Base-by-base conservation (phyloP, 2,329 filamentous ascomycete genomes). In the Microcyclospora tardicrescens region DNA sequence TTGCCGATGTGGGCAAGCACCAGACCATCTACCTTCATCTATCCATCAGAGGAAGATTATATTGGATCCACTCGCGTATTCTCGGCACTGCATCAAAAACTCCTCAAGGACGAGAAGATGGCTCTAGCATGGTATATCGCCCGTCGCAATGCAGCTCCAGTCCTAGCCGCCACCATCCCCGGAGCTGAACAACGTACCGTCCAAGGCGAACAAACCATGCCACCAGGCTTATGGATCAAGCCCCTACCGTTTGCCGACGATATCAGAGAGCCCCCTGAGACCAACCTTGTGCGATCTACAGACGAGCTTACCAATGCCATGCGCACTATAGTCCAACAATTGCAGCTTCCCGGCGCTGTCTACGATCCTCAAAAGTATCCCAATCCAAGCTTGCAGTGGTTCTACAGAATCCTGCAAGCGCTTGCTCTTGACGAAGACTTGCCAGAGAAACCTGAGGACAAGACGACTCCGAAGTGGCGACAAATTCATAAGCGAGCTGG, bases 11-110 rank as follows among this genome's bases (percentile, higher is more conserved):
- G 89, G 86, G 84, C 85, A 1, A 86, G 84, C 28, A 70, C 84
- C 35, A 84, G 83, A 55, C 86, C 87, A 51, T 84, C 87, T 0
- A 84, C 78, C 0, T 98, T 95, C 60, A 84, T 98, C 42, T 96
- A 93, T 54, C 91, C 91, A 0, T 91, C 81, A 13, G 91, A 98
- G 61, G 80, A 86, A 46, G 81, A 84, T 44, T 93, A 79, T 51
- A 73, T 95, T 16, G 91, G 91, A 14, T 96, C 87, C 1, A 93
- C 86, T 0, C 79, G 91, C 6, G 86, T 94, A 2, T 98, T 96
- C 58, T 80, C 87, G 2, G 85, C 91, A 0, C 65, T 98, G 15
- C 86, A 93, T 64, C 80, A 86, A 52, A 96, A 93, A 56, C 70
- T 98, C 1, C 62, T 89, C 4, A 75, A 77, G 39, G 77, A 81